These are phyloP conservation scores for Rhodomyrtus psidioides DNA, from an alignment of 441 rosid genomes.

Conservation along the genomic window DNA sequence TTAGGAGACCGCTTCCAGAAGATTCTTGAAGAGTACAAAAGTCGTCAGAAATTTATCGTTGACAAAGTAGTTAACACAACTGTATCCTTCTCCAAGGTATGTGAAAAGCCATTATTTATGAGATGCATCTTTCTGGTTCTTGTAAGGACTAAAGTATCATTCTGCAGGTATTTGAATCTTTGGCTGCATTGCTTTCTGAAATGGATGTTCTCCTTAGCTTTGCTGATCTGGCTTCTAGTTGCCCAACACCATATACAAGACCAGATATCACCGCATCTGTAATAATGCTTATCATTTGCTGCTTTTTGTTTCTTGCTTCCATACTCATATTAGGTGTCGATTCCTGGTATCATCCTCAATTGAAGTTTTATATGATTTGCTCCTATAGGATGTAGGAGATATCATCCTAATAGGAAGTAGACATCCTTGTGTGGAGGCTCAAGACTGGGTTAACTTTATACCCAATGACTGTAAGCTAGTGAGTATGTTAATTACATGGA, in stretches of 20 bases:
- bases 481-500: constrained; percentile 21
- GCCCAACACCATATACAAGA: constrained; percentile 92
- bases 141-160: constrained; percentile 9
- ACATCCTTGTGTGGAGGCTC: constrained; percentile 99
- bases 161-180: constrained; percentile 73
- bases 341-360: not conserved
- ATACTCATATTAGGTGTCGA: not conserved
- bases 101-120: not conserved
- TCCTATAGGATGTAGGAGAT: constrained; percentile 69
- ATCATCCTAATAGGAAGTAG: constrained; percentile 87
- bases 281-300: constrained; percentile 11
- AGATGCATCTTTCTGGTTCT: constrained; percentile 3
- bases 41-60: constrained; percentile 76
- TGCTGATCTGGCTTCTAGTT: constrained; percentile 91
- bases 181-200: constrained; percentile 75
- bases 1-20: constrained; percentile 87
- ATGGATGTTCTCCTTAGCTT: constrained; percentile 94
- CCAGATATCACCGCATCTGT: constrained; percentile 82
- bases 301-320: constrained; percentile 3
- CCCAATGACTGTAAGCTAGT: constrained; percentile 97
- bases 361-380: constrained; percentile 3
- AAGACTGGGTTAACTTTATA: constrained; percentile 99
- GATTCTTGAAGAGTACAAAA: constrained; percentile 76
- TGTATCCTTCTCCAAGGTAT: constrained; percentile 80
- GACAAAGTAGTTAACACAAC: constrained; percentile 75